Evolutionary conservation across 192 early-diverging fungal genomes (phyloP).

Genomic region (Glomus cerebriforme): DNA sequence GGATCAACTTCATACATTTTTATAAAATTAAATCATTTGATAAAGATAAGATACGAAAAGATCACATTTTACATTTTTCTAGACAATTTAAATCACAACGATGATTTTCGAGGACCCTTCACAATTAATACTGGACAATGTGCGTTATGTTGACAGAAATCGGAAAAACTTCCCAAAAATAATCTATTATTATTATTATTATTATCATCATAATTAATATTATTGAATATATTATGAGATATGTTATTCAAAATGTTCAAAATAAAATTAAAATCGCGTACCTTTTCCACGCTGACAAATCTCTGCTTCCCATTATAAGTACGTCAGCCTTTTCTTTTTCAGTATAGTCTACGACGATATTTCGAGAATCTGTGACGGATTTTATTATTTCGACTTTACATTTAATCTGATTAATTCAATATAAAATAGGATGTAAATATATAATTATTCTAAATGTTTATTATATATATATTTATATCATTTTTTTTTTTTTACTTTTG

Average conservation of each 20-base stretch:
- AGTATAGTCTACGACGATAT: conserved; percentile 38
- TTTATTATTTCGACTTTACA: conserved; percentile 32
- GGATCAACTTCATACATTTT: too few relatives aligned
- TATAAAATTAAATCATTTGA: too few relatives aligned
- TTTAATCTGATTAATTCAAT: conserved; percentile 4
- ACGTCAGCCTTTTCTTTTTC: conserved; percentile 37
- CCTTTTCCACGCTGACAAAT: conserved; percentile 43
- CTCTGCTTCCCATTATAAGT: conserved; percentile 42
- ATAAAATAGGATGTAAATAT: too few relatives aligned
- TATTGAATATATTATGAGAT: conserved; percentile 11
- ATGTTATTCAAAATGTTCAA: not conserved
- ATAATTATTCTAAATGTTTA: not conserved
- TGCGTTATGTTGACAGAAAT: conserved; percentile 40
- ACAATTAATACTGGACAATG: conserved; percentile 45
- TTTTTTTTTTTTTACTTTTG: not conserved
- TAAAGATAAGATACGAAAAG: too few relatives aligned
- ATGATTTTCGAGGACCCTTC: conserved; percentile 16
- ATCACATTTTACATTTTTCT: too few relatives aligned
- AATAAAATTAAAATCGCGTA: not conserved
- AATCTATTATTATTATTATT: conserved; percentile 14
- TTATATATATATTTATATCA: not conserved
- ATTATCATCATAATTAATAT: not conserved
- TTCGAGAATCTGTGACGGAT: conserved; percentile 25
- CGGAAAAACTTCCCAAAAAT: conserved; percentile 42
- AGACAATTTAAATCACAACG: too few relatives aligned